Base-by-base conservation (phyloP, 1,284 basidiomycete species). In the Cystobasidiaceae sp. region DNA sequence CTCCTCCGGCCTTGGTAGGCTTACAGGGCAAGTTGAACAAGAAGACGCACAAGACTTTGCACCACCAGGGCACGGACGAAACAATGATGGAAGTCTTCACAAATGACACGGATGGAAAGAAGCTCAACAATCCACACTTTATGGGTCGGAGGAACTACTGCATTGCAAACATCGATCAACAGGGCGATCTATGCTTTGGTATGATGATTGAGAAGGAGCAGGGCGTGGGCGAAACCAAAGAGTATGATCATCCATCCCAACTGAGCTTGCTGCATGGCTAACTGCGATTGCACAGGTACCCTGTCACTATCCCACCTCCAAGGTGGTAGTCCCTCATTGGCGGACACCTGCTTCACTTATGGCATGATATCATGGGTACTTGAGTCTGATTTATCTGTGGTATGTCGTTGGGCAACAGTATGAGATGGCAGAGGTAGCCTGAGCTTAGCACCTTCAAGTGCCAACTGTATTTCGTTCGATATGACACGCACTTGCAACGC, bases 131-230 rank as follows among this genome's bases (percentile, higher is more conserved):
- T 56, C 77, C 75, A 7, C 65, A 72, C 43, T 69, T 74, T 43
- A 54, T 67, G 19, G 52, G 56, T 56, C 81, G 85, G 52, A 83
- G 94, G 44, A 98, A 98, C 77, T 98, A 91, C 85, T 88, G 90
- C 71, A 81, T 82, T n/a, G 84, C 89, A 4, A 79, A 83, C 32
- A 87, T 84, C 78, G 82, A 88, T 44, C 73, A 76, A 3, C 56
- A 71, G 1, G 86, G 86, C 0, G 87, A 89, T 17, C 75, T 97
- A 57, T 77, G 84, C n/a, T 97, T 93, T 70, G 88, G 93, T 71
- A 83, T 97, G 70, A 84, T 89, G 1, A 85, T 97, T 4, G 94
- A 98, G 77, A 88, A 83, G 71, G 80, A 82, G 68, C 90, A 89
- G 74, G 92, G 71, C 4, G 56, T 66, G 27, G 92, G 92, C 1